Evolutionary conservation across 495 filamentous ascomycete genomes (phyloP), one percentile per base, ranked within the genome.

Genomic region (Daldinia caldariorum): DNA sequence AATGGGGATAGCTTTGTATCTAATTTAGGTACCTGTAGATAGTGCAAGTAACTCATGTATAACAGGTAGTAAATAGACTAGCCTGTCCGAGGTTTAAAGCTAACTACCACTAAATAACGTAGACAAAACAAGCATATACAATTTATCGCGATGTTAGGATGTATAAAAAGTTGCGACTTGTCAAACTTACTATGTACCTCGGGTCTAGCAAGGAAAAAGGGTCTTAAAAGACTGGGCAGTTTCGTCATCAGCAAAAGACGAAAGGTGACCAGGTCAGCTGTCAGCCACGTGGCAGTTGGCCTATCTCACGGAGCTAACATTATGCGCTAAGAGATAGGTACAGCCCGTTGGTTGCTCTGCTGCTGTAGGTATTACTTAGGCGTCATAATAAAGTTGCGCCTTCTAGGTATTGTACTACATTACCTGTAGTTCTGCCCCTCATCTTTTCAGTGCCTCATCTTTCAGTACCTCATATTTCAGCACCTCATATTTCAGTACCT

Each of bases 371-470:
- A 20, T n/a, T 35, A 32, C 51, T 34, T 18, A 35, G 29, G 31
- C 61, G 54, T 49, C 51, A 49, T 58, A 66, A 29, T 38, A 57
- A 22, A 57, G 54, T 38, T 35, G 31, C 18, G 20, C 18, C 34
- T 18, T 38, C 18, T 22, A n/a, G n/a, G n/a, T n/a, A n/a, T n/a
- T n/a, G n/a, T n/a, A 1, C n/a, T 16, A 26, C 26, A 26, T 26
- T 1, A 26, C n/a, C n/a, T n/a, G n/a, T n/a, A n/a, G n/a, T n/a
- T 13, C 16, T 65, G 61, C 67, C 67, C 61, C 67, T 65, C 67
- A 39, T 60, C 16, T n/a, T n/a, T n/a, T n/a, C n/a, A n/a, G n/a
- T n/a, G n/a, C n/a, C n/a, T n/a, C n/a, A n/a, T n/a, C n/a, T n/a
- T n/a, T n/a, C n/a, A n/a, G n/a, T n/a, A n/a, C n/a, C n/a, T n/a